Conservation (phyloP, 164 flowering plant species). For the Tinospora cordifolia region DNA sequence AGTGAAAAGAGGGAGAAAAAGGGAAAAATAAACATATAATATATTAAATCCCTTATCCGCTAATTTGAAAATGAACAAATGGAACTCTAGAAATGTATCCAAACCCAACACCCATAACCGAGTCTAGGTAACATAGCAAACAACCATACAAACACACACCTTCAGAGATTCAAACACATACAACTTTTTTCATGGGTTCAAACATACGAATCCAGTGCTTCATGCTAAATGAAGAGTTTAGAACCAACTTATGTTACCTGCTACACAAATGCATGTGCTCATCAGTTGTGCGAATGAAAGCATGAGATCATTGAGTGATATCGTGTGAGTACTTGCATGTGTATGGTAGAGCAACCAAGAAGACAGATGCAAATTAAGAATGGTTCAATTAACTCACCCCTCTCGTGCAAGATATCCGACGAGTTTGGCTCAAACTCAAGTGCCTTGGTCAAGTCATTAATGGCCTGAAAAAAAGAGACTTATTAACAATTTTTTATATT, state of each 20-base stretch:
- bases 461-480: conserved; percentile 51
- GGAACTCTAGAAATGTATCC: no score
- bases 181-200: neutral
- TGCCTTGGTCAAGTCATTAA: conserved; percentile 83
- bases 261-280: neutral
- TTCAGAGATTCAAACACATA: neutral
- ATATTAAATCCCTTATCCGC: no score
- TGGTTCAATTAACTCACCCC: conserved; percentile 43
- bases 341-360: neutral
- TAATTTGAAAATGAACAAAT: no score
- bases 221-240: neutral
- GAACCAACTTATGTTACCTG: neutral
- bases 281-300: neutral
- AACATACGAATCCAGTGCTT: neutral
- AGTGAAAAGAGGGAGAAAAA: no score
- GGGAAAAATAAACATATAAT: no score
- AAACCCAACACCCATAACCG: no score
- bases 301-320: neutral
- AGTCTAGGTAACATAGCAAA: no score
- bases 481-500: neutral
- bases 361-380: neutral
- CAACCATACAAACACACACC: neutral
- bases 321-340: neutral
- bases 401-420: conserved; percentile 86
- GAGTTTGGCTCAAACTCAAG: conserved; percentile 78